Evolutionary conservation across 176 grass and related monocot genomes (phyloP).

Genomic region (Triticum turgidum): DNA sequence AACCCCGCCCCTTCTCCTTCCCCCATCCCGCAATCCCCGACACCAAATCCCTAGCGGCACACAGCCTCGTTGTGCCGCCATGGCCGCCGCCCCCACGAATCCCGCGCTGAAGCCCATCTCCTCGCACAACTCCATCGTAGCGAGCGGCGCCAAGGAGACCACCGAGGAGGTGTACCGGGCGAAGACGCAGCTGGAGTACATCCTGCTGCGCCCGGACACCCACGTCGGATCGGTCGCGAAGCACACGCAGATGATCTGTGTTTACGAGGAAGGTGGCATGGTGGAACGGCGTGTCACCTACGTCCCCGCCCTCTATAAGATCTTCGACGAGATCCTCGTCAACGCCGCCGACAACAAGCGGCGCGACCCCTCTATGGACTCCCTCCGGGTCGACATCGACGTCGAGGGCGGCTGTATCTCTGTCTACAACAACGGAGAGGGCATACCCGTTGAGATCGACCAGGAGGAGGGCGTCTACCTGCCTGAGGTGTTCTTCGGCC

Average conservation of each 20-base stretch:
- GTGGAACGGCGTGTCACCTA: constrained; percentile 54
- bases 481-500: constrained; percentile 85
- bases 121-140: constrained; percentile 51
- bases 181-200: constrained; percentile 79
- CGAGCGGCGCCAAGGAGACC: constrained; percentile 27
- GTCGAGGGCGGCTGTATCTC: constrained; percentile 45
- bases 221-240: constrained; percentile 74
- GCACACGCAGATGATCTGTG: constrained; percentile 67
- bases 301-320: constrained; percentile 87
- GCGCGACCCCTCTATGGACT: constrained; percentile 75
- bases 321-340: constrained; percentile 95
- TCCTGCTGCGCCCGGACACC: constrained; percentile 78
- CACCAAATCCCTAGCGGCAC: constrained; percentile 9
- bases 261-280: constrained; percentile 66
- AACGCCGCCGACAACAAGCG: constrained; percentile 89
- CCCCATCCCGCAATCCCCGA: too few species aligned
- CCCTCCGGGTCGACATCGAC: constrained; percentile 78
- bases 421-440: constrained; percentile 75
- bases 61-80: constrained; percentile 49
- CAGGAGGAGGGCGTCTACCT: constrained; percentile 80
- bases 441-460: constrained; percentile 80
- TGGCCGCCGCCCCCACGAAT: constrained; percentile 29
- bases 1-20: too few species aligned
- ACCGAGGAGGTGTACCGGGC: constrained; percentile 89
- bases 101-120: constrained; percentile 53